Base-by-base conservation (phyloP, 1,284 basidiomycete species). In the Peniophora sp. region DNA sequence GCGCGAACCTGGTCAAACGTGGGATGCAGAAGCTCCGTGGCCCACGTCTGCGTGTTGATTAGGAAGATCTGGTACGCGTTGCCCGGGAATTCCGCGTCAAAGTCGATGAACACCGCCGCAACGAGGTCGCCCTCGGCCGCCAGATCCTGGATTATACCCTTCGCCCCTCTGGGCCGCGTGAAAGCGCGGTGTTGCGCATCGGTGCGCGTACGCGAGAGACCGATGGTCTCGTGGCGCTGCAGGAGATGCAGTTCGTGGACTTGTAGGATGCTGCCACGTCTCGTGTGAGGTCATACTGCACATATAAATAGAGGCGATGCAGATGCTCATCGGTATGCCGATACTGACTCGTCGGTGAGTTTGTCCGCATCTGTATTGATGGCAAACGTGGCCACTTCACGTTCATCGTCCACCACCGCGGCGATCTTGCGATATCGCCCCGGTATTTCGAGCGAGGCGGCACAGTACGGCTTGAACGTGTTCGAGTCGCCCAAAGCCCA, bases 61-160 rank as follows among this genome's bases (percentile, higher is more conserved):
- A 73, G 57, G 15, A 72, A 54, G n/a, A 76, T 59, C 48, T 68
- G 66, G 51, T 70, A 67, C 23, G 61, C 59, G 5, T 64, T 58
- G 17, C 64, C 61, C 35, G 58, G 60, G 14, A 61, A 52, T 55
- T 63, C 47, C 51, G 61, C 53, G 54, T 60, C 48, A 51, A 68
- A 60, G 27, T 60, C 61, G n/a, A 68, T 67, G 22, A 72, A 61
- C 3, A 64, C 63, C 14, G 62, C 62, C 23, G 66, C 68, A 35
- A 73, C 58, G 20, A 68, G 52, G 32, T 60, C 53, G 3, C 62
- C 62, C 43, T 60, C 59, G 17, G 66, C 43, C 0, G 58, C 52
- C 11, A 67, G 53, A 39, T 63, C 58, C 47, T 63, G 58, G 14
- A 66, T 63, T 23, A 62, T 54, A 17, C 60, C 54, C 6, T 17